These are phyloP conservation scores for Teratosphaeria destructans DNA, from an alignment of 2,329 filamentous ascomycete species.

Conservation along the genomic window DNA sequence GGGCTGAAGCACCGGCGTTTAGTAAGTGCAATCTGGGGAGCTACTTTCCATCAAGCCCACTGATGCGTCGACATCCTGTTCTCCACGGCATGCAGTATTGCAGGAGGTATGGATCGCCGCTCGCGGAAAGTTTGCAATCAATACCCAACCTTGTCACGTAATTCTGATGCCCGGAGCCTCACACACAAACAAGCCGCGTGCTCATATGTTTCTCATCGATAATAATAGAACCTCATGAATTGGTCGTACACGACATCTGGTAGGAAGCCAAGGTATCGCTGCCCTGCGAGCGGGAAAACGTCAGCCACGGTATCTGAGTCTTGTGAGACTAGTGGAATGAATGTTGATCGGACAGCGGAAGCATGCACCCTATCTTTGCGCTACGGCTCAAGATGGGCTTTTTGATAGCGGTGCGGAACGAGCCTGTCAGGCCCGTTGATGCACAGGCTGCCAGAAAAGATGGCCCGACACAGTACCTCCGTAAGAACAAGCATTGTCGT, in stretches of 20 bases:
- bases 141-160: background rate
- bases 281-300: background rate
- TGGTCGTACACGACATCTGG: background rate
- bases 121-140: background rate
- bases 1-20: background rate
- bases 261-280: background rate
- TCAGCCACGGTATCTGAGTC: too few species aligned
- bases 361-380: background rate
- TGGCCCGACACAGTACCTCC: background rate
- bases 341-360: background rate
- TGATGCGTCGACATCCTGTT: background rate
- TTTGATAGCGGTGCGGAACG: background rate
- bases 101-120: background rate
- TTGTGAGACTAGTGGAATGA: background rate
- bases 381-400: background rate
- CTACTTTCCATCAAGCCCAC: background rate
- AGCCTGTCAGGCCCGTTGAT: background rate
- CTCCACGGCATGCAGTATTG: background rate
- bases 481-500: too few species aligned
- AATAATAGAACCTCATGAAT: background rate
- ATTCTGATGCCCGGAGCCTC: background rate
- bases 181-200: background rate
- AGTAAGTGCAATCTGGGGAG: background rate
- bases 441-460: background rate
- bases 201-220: background rate